Evolutionary conservation across 495 filamentous ascomycete species (phyloP).

Genomic region (Trichoderma gamsii): DNA sequence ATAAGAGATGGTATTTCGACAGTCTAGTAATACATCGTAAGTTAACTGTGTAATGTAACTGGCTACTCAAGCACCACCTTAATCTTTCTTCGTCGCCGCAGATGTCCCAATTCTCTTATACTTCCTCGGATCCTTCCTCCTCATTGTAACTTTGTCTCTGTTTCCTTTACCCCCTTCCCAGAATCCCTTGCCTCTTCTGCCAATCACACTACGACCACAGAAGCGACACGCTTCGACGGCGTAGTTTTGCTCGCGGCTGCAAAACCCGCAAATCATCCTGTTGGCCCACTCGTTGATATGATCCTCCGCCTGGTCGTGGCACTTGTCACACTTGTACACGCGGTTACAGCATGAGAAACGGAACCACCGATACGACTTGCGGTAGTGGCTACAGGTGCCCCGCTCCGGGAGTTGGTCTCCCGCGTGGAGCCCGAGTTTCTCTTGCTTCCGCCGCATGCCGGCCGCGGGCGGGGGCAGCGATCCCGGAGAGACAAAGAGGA

Average conservation of each 20-base stretch:
- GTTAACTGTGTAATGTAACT: background rate
- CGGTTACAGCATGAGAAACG: constrained; percentile 54
- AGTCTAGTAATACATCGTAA: background rate
- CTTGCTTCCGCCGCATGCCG: constrained; percentile 53
- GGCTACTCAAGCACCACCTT: background rate
- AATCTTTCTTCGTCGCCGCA: constrained; percentile 23
- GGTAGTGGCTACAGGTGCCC: constrained; percentile 74
- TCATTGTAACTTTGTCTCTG: constrained; percentile 63
- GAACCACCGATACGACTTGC: constrained; percentile 81
- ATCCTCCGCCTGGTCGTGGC: constrained; percentile 67
- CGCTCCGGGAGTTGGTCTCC: constrained; percentile 71
- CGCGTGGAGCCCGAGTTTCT: constrained; percentile 70
- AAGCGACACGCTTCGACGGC: constrained; percentile 71
- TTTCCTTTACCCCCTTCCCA: constrained; percentile 93
- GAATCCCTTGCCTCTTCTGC: constrained; percentile 61
- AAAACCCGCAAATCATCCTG: constrained; percentile 83
- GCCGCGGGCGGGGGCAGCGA: constrained; percentile 29
- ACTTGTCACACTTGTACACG: constrained; percentile 76
- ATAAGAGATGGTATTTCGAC: background rate
- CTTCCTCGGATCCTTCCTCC: constrained; percentile 69
- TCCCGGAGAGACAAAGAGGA: constrained; percentile 62
- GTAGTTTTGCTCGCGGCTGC: constrained; percentile 79
- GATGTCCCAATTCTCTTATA: constrained; percentile 48
- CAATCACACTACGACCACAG: constrained; percentile 68
- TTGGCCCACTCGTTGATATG: constrained; percentile 81